Conservation (phyloP, 179 eudicot species). For the Silene noctiflora region DNA sequence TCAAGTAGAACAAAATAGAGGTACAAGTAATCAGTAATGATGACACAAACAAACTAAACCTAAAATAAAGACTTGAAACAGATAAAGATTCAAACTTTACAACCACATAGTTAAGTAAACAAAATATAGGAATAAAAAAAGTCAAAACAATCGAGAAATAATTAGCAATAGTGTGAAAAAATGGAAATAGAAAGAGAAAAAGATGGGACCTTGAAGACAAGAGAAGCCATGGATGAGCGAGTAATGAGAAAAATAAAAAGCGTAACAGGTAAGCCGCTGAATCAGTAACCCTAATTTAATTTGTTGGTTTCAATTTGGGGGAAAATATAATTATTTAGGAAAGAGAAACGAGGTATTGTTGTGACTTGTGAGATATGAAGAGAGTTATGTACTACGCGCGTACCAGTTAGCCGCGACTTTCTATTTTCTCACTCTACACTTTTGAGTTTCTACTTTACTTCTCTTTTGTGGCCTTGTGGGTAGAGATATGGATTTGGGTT, state of each 20-base stretch:
- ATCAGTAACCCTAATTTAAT: neutral
- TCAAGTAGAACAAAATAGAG: neutral
- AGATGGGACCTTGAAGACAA: slow-evolving; percentile 46
- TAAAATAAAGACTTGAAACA: neutral
- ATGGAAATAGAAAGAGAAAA: neutral
- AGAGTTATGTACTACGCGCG: slow-evolving; percentile 9
- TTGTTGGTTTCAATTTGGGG: neutral
- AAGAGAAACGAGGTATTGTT: neutral
- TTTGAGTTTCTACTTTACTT: neutral
- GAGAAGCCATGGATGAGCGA: slow-evolving; percentile 33
- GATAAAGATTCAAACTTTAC: slow-evolving; percentile 2
- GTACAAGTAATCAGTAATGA: neutral
- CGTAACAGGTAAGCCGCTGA: slow-evolving; percentile 18
- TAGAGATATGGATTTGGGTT: neutral
- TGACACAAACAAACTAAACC: neutral
- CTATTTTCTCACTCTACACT: neutral
- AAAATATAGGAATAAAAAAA: neutral
- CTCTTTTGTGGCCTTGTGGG: neutral
- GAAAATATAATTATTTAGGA: neutral
- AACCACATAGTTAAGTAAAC: neutral
- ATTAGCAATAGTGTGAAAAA: neutral
- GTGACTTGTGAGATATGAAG: neutral
- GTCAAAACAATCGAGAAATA: neutral
- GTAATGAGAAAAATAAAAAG: slow-evolving; percentile 2
- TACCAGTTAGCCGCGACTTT: slow-evolving; percentile 26